Percentiles rank a stretch among this genome's conserved stretches.
phyloP scores from a whole-genome alignment of 2,329 filamentous ascomycete species.

The Penicillium italicum region DNA sequence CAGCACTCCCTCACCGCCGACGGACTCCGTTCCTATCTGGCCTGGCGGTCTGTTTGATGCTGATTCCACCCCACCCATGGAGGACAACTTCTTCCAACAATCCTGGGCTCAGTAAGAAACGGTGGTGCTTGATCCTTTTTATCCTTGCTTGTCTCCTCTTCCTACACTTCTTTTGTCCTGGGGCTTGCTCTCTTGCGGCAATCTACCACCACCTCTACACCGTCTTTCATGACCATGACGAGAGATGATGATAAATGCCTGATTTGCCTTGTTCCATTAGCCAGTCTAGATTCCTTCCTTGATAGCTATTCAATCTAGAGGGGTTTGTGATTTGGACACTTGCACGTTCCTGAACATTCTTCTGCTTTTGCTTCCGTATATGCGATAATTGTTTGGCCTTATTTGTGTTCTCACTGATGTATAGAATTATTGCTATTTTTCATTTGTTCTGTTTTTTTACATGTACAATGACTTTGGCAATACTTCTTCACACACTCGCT shows the following conservation, averaged over 20 bases:
- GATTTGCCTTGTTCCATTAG: slow-evolving; percentile 33
- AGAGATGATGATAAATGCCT: slow-evolving; percentile 46
- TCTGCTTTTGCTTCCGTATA: slow-evolving; percentile 1
- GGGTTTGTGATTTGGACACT: slow-evolving; percentile 17
- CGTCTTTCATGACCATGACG: slow-evolving; percentile 45
- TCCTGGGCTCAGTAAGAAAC: slow-evolving; percentile 29
- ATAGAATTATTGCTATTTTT: slow-evolving; percentile 15
- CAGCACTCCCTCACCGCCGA: slow-evolving; percentile 22
- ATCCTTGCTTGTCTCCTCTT: slow-evolving; percentile 12
- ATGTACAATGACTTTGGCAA: slow-evolving; percentile 3
- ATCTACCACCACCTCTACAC: slow-evolving; percentile 41
- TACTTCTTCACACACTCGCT: neutral
- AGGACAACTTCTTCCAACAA: slow-evolving; percentile 33
- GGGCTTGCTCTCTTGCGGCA: slow-evolving; percentile 28
- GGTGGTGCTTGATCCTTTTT: neutral
- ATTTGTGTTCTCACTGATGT: slow-evolving; percentile 1
- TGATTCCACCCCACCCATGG: slow-evolving; percentile 26
- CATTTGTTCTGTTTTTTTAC: neutral
- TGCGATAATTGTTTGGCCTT: neutral
- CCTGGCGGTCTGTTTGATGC: slow-evolving; percentile 33
- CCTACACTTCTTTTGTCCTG: slow-evolving; percentile 12
- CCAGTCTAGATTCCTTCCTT: slow-evolving; percentile 32
- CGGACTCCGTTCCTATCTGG: slow-evolving; percentile 33
- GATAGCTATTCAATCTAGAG: slow-evolving; percentile 34
- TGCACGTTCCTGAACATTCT: slow-evolving; percentile 9